These are phyloP conservation scores for Auxenochlorella protothecoides DNA, from an alignment of 139 green algal species.

Conservation along the genomic window DNA sequence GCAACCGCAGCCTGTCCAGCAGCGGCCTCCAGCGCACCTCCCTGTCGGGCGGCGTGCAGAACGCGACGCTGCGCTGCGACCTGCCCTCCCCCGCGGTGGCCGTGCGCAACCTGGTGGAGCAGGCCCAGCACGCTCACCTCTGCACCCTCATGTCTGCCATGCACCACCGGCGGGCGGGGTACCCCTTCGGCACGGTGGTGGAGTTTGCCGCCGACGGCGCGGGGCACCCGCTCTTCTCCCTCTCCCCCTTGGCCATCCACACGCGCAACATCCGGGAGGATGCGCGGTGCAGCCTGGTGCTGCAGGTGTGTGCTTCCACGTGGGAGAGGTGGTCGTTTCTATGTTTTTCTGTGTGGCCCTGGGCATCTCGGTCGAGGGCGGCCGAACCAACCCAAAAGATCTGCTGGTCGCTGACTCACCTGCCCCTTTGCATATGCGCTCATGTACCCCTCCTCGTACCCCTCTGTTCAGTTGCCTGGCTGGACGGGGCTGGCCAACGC, in stretches of 20 bases:
- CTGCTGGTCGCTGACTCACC: no score
- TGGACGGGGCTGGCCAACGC: slow-evolving; percentile 96
- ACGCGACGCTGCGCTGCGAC: slow-evolving; percentile 69
- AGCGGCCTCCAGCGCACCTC: slow-evolving; percentile 60
- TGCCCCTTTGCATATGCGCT: neutral
- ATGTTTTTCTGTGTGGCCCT: no score
- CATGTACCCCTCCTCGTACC: slow-evolving; percentile 53
- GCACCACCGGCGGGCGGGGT: slow-evolving; percentile 90
- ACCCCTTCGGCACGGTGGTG: slow-evolving; percentile 93
- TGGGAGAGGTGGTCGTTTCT: no score
- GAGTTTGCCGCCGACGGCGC: slow-evolving; percentile 92
- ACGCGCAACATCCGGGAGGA: slow-evolving; percentile 73
- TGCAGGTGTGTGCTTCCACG: slow-evolving; percentile 22
- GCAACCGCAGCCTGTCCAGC: slow-evolving; percentile 18
- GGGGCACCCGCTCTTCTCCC: slow-evolving; percentile 81
- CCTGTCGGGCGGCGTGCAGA: slow-evolving; percentile 75
- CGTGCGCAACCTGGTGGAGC: slow-evolving; percentile 56
- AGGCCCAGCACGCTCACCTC: slow-evolving; percentile 82
- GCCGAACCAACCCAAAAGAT: no score
- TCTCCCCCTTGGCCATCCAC: slow-evolving; percentile 76
- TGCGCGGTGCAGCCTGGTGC: slow-evolving; percentile 47
- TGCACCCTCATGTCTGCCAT: slow-evolving; percentile 95
- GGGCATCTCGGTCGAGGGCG: no score
- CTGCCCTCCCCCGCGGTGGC: slow-evolving; percentile 75
- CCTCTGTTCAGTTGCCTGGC: slow-evolving; percentile 89